Conservation (phyloP, 495 filamentous ascomycete species). For the Penicillium parvum region DNA sequence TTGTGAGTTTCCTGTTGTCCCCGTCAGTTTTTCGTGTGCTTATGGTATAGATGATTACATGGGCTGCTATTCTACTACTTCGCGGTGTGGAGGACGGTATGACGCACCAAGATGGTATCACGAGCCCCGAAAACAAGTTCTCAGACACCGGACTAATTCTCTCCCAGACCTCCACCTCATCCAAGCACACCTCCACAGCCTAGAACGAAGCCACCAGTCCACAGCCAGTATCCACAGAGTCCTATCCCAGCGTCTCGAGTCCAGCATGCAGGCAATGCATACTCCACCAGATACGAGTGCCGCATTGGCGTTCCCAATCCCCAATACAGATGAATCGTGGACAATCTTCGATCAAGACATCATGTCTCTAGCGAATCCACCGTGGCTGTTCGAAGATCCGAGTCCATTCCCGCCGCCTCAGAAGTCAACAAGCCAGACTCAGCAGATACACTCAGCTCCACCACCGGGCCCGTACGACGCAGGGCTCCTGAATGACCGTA, state of each 20-base stretch:
- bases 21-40: neutral
- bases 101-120: conserved; percentile 33
- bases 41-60: conserved; percentile 35
- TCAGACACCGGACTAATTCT: neutral
- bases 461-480: conserved; percentile 9
- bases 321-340: conserved; percentile 29
- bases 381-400: conserved; percentile 28
- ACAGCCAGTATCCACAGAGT: conserved; percentile 30
- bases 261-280: conserved; percentile 36
- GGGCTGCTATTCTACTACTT: conserved; percentile 36
- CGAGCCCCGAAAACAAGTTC: neutral
- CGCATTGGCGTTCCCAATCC: conserved; percentile 19
- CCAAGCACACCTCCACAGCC: conserved; percentile 31
- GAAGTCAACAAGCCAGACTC: conserved; percentile 2
- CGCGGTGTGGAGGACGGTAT: conserved; percentile 40
- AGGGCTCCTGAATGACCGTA: neutral
- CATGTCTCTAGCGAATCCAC: conserved; percentile 30
- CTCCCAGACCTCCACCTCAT: conserved; percentile 32
- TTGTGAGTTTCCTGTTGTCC: conserved; percentile 13
- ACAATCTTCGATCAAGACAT: conserved; percentile 40
- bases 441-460: neutral
- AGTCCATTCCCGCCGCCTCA: conserved; percentile 2
- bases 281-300: conserved; percentile 30
- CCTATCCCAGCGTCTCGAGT: conserved; percentile 31
- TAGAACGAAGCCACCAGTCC: conserved; percentile 27